Conservation (phyloP, 2,329 filamentous ascomycete species). For the Canariomyces notabilis region DNA sequence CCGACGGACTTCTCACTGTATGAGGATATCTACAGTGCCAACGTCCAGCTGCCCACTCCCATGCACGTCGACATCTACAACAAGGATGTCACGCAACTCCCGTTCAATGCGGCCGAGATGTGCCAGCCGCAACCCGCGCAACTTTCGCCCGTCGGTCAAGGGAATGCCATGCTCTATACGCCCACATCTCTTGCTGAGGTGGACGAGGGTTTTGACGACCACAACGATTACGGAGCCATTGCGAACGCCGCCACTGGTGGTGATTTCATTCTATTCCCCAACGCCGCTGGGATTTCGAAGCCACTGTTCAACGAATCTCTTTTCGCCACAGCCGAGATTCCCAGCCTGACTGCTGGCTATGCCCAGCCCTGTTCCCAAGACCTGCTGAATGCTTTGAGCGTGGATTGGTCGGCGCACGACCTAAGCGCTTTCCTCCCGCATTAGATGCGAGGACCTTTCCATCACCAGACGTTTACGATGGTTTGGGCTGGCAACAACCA, state of each 20-base stretch:
- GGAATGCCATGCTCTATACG: conserved; percentile 64
- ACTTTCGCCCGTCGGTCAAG: conserved; percentile 64
- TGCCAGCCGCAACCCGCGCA: conserved; percentile 44
- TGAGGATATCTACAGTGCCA: conserved; percentile 58
- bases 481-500: background rate
- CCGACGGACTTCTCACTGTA: conserved; percentile 57
- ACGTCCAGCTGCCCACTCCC: conserved; percentile 52
- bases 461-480: background rate
- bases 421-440: conserved; percentile 16
- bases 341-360: conserved; percentile 47
- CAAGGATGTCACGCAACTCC: conserved; percentile 40
- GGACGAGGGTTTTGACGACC: conserved; percentile 62
- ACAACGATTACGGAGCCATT: conserved; percentile 35
- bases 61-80: conserved; percentile 37
- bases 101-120: conserved; percentile 35
- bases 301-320: conserved; percentile 39
- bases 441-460: conserved; percentile 2
- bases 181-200: conserved; percentile 56
- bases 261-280: conserved; percentile 62
- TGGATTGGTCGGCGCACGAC: conserved; percentile 37
- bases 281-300: conserved; percentile 35
- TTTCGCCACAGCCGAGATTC: conserved; percentile 42
- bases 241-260: conserved; percentile 32
- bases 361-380: conserved; percentile 50
- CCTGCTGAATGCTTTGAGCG: conserved; percentile 35